Conservation (phyloP, 2,329 filamentous ascomycete species). For the Mycosphaerella arachidis region DNA sequence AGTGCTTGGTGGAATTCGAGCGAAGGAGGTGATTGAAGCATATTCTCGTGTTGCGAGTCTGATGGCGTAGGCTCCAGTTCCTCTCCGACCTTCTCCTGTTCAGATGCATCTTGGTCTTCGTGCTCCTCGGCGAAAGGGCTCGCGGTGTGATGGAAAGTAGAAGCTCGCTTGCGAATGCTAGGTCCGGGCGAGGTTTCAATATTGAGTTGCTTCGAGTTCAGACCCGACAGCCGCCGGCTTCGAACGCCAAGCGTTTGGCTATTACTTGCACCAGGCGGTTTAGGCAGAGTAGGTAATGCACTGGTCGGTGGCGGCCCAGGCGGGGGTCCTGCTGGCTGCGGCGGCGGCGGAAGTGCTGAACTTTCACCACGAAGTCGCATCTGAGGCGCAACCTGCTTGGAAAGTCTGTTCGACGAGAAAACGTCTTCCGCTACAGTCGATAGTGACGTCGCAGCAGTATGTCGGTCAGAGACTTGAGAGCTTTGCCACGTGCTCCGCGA, state of each 20-base stretch:
- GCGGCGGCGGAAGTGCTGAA: constrained; percentile 32
- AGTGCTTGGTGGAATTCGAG: constrained; percentile 24
- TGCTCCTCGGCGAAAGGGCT: constrained; percentile 24
- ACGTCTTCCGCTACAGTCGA: constrained; percentile 68
- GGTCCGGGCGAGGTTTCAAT: constrained; percentile 66
- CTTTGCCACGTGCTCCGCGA: constrained; percentile 79
- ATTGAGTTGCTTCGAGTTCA: constrained; percentile 76
- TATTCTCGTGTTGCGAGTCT: constrained; percentile 26
- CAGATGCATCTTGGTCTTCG: constrained; percentile 17
- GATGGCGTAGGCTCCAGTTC: constrained; percentile 20
- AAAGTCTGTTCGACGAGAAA: constrained; percentile 34
- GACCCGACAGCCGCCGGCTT: constrained; percentile 72
- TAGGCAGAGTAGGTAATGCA: constrained; percentile 16
- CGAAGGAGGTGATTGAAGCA: constrained; percentile 30
- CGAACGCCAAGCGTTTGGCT: constrained; percentile 37
- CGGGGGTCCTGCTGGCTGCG: constrained; percentile 25
- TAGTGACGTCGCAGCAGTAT: constrained; percentile 62
- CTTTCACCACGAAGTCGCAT: constrained; percentile 8
- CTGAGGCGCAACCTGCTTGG: constrained; percentile 24
- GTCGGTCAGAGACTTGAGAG: constrained; percentile 55
- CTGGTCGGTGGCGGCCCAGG: constrained; percentile 24
- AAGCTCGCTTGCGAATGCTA: constrained; percentile 27
- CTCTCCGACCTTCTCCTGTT: constrained; percentile 20
- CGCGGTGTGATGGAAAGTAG: constrained; percentile 29
- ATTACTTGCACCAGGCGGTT: constrained; percentile 19